Percentiles rank a stretch among this genome's conserved stretches.
phyloP scores from a whole-genome alignment of 148 eudicot genomes.

The Rhododendron ovatum region DNA sequence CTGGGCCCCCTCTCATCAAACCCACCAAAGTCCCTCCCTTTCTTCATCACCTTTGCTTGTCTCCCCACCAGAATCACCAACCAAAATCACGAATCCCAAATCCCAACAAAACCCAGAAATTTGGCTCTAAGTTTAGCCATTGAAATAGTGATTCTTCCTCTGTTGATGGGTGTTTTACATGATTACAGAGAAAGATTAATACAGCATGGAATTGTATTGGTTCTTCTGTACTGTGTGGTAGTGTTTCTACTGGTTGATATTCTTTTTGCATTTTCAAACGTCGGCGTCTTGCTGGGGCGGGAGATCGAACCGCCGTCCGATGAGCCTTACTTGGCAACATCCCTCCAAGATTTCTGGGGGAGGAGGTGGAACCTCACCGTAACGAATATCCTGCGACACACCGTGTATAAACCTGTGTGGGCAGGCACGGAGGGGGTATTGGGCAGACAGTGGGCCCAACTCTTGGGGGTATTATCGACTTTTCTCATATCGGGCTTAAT shows the following conservation, averaged over 20 bases:
- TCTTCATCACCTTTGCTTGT: conserved; percentile 26
- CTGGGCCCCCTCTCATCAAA: conserved; percentile 15
- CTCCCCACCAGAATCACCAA: conserved; percentile 24
- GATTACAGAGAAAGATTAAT: background rate
- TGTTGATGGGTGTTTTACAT: background rate
- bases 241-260: background rate
- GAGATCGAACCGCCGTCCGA: conserved; percentile 10
- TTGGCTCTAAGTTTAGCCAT: conserved; percentile 3
- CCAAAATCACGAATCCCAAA: background rate
- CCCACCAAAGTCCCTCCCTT: conserved; percentile 17
- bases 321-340: conserved; percentile 15
- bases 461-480: background rate
- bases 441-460: conserved; percentile 3
- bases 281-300: background rate
- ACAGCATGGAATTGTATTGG: background rate
- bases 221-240: conserved; percentile 4
- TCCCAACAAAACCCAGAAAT: background rate
- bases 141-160: background rate
- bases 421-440: background rate
- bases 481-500: conserved; percentile 19
- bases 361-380: conserved; percentile 18
- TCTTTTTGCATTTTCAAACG: background rate
- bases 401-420: conserved; percentile 12
- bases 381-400: conserved; percentile 2
- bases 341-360: conserved; percentile 22